Evolutionary conservation across 2,329 filamentous ascomycete species (phyloP), one percentile per base, ranked within the genome.

Genomic region (Colletotrichum sidae): DNA sequence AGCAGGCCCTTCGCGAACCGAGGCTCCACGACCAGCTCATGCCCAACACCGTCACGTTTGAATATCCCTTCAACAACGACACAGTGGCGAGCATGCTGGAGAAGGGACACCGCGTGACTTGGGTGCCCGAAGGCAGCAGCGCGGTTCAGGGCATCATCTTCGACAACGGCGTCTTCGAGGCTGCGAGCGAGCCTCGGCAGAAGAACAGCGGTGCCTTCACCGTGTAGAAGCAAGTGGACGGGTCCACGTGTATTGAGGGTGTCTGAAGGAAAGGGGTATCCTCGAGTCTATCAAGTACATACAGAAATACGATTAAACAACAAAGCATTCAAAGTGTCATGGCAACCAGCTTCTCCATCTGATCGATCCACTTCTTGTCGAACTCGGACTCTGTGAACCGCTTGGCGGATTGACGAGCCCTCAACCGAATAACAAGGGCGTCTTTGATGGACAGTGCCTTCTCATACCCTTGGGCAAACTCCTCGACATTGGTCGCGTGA

Each of bases 371-470:
- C 70, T 89, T 90, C 71, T 84, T 85, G 2, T 86, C 89, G 80
- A 99, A 99, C 65, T 91, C 92, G 71, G 91, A 89, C 73, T 97
- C 95, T 0, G 92, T 94, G 74, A 99, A 99, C 51, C 96, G 83
- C 78, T 88, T 86, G 1, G 94, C 92, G 6, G 93, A 97, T 71
- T 86, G 82, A 42, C 94, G 85, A 0, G 96, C 95, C 62, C 95
- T 84, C 38, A 84, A 77, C 25, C 96, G 86, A 83, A 97, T 92
- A 0, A 87, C 88, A 13, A 94, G 78, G 17, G 90, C 91, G 67
- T 97, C 88, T 12, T 88, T 82, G 4, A 96, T 80, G 0, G 86
- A 85, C 7, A 98, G 80, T 0, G 94, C 95, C 73, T 91, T 88
- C 68, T 90, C 88, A 74, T 94, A 99, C 0, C 87, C 92, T 10